Evolutionary conservation across 345 rosid genomes (phyloP), one percentile per base, ranked within the genome.

Genomic region (Turritis glabra): DNA sequence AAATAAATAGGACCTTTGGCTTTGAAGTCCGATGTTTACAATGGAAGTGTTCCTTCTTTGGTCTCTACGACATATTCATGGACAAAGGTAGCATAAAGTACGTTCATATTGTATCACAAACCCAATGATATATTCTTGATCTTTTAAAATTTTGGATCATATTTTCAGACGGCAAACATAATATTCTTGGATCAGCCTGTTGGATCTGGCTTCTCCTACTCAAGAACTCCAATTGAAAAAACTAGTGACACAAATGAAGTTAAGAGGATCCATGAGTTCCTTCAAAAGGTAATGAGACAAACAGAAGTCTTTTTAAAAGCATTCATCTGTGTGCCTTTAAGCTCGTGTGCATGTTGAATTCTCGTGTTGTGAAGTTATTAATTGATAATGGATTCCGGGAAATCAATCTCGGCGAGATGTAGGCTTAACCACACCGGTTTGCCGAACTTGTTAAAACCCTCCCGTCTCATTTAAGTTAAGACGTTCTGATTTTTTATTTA

Each of bases 171-270:
- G 37, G 37, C 3, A 2, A 33, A 33, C 37, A 33, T 8, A 8
- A 33, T 33, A 33, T 33, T 8, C 9, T 33, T 33, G 37, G 37
- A 89, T 73, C 80, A 84, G 29, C 97, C 96, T 6, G 88, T 84
- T 5, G 88, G 92, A 50, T 60, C 89, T 22, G 97, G 96, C 25
- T 92, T 85, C 84, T 89, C 97, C 3, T 92, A 83, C 35, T 74
- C 87, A 18, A 75, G 50, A 78, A 82, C 75, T 66, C 35, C 52
- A 7, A 10, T 83, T 38, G 70, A 61, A 40, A 71, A 15, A n/a
- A 13, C 79, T 14, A 79, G 88, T 50, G 93, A 89, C 53, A 75
- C 71, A 75, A 80, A 14, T 67, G 67, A 75, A 82, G 77, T 54
- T 69, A 48, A 30, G 41, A 85, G 74, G 67, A 73, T 80, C 9